Base-by-base conservation (phyloP, 192 early-diverging fungal genomes). In the Entomortierella lignicola region DNA sequence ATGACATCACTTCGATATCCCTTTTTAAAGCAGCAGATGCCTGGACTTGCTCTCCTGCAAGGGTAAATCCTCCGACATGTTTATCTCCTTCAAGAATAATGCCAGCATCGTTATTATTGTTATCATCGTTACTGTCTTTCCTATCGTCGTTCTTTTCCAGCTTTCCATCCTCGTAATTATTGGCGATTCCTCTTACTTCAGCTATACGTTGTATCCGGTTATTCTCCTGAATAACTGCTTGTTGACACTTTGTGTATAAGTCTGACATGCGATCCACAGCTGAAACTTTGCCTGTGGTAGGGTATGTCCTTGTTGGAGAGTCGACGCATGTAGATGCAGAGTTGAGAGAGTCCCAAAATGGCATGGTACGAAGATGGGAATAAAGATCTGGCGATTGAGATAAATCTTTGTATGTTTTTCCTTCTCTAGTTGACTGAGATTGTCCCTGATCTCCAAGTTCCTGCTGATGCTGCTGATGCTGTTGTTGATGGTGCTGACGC, bases 291-390 rank as follows among this genome's bases (percentile, higher is more conserved):
- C 4, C 37, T 1, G 47, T 39, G 18, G 27, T 17, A 20, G 47
- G 44, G 5, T 30, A 42, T 18, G 60, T 62, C 10, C 29, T 27
- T 50, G 44, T 50, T 15, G 60, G 44, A 47, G 60, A 62, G 20
- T 62, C 27, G 43, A 62, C 60, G 50, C 60, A 50, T 18, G 60
- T 62, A 11, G 60, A 47, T 17, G 26, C 34, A 50, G 60, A 62
- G 47, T 62, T 57, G 55, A 34, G 27, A 1, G 55, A 57, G 18
- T 57, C 15, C 30, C 55, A 31, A 57, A 12, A 57, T 30, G 27
- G 13, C 55, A 57, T 57, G 5, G 25, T 57, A 17, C 30, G 18
- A 54, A 54, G n/a, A 27, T 18, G 52, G 25, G 15, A 8, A 17
- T 23, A 4, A 26, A 4, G 27, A 26, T 27, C 25, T 6, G 2